Evolutionary conservation across 1,284 basidiomycete genomes (phyloP).

Genomic region (Macrocystidia cucumis): DNA sequence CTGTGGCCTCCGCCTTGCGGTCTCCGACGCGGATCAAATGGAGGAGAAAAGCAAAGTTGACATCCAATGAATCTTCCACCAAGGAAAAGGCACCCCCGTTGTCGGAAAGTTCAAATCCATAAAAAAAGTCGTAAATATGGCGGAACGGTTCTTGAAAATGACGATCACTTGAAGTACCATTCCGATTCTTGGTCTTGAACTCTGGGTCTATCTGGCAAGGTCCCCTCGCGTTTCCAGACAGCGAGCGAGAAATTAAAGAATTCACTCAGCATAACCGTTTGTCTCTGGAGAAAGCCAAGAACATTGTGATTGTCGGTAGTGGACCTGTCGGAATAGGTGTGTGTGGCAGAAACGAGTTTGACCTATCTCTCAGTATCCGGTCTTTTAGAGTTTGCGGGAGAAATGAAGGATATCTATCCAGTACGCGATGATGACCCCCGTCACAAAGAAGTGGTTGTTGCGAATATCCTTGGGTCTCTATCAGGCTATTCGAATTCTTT

Average conservation of each 20-base stretch:
- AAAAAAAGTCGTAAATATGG: constrained; percentile 24
- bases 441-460: too few species aligned
- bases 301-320: constrained; percentile 50
- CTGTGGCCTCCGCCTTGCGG: constrained; percentile 27
- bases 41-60: constrained; percentile 28
- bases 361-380: too few species aligned
- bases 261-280: constrained; percentile 34
- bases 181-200: constrained; percentile 41
- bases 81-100: constrained; percentile 35
- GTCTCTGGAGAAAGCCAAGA: constrained; percentile 36
- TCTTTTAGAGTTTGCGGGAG: constrained; percentile 43
- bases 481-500: too few species aligned
- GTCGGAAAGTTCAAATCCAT: constrained; percentile 34
- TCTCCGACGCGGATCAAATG: constrained; percentile 26
- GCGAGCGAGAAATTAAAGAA: constrained; percentile 25
- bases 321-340: constrained; percentile 55
- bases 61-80: constrained; percentile 37
- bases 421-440: too few species aligned
- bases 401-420: constrained; percentile 44
- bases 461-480: too few species aligned
- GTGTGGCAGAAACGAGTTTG: constrained; percentile 5
- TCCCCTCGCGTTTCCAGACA: constrained; percentile 37
- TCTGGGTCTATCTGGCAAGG: constrained; percentile 47
- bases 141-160: constrained; percentile 33
- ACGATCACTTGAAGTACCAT: constrained; percentile 39